These are phyloP conservation scores for Exobasidium cylindrosporum DNA, from an alignment of 1,284 basidiomycete species.

Conservation along the genomic window DNA sequence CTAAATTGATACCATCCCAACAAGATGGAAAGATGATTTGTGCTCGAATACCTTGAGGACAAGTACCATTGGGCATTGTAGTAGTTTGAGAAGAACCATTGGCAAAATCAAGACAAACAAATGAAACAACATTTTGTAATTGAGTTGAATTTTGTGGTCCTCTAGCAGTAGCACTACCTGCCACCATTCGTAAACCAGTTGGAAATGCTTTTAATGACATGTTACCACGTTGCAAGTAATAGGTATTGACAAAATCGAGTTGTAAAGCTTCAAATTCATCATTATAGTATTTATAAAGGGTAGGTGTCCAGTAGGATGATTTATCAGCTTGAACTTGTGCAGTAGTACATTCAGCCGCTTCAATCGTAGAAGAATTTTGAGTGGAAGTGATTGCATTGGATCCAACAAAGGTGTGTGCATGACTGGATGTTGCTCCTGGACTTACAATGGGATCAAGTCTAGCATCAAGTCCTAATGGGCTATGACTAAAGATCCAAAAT, in stretches of 20 bases:
- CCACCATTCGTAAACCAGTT: constrained; percentile 58
- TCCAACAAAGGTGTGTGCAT: constrained; percentile 59
- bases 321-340: constrained; percentile 56
- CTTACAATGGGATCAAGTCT: constrained; percentile 58
- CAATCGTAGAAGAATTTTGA: background rate
- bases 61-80: constrained; percentile 21
- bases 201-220: constrained; percentile 55
- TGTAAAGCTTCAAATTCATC: constrained; percentile 31
- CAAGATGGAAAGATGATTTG: constrained; percentile 60
- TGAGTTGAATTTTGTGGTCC: constrained; percentile 19
- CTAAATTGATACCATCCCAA: constrained; percentile 61
- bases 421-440: constrained; percentile 56
- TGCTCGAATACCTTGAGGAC: constrained; percentile 56
- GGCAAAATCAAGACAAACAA: constrained; percentile 57
- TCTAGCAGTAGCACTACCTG: constrained; percentile 52
- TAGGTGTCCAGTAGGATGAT: constrained; percentile 59
- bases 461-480: background rate
- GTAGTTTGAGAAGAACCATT: constrained; percentile 33
- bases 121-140: constrained; percentile 52
- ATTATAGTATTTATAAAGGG: constrained; percentile 55
- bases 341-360: constrained; percentile 54
- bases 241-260: constrained; percentile 46
- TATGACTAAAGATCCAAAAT: constrained; percentile 5
- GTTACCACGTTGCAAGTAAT: constrained; percentile 52
- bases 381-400: background rate